These are phyloP conservation scores for Arachis stenosperma DNA, from an alignment of 306 rosid species.

Conservation along the genomic window DNA sequence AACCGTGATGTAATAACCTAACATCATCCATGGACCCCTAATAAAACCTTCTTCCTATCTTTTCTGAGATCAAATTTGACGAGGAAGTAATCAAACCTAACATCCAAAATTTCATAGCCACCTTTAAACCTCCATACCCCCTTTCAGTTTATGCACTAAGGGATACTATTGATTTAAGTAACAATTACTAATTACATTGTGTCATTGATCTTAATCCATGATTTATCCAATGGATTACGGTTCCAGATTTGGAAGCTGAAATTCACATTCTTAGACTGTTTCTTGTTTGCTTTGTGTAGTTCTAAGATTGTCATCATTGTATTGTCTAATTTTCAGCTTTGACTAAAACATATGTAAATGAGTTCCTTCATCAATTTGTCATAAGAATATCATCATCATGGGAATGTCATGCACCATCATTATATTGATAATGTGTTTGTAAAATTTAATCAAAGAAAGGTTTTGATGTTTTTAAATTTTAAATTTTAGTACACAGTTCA, in stretches of 20 bases:
- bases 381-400: conserved; percentile 17
- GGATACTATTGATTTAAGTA: too few species aligned
- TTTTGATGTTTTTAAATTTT: background rate
- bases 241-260: conserved; percentile 28
- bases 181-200: too few species aligned
- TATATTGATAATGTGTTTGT: background rate
- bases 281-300: conserved; percentile 18
- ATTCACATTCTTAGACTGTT: conserved; percentile 8
- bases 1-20: too few species aligned
- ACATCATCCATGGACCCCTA: too few species aligned
- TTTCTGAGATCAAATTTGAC: too few species aligned
- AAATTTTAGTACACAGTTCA: conserved; percentile 2
- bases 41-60: too few species aligned
- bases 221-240: conserved; percentile 2
- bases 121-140: too few species aligned
- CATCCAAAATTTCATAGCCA: too few species aligned
- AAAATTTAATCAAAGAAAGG: background rate
- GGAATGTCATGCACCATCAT: background rate
- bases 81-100: too few species aligned
- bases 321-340: conserved; percentile 1
- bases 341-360: background rate
- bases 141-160: too few species aligned
- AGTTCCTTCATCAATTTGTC: background rate
- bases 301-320: background rate
- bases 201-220: too few species aligned